Base-by-base conservation (phyloP, 164 flowering plant genomes). In the Vitis rupestris region DNA sequence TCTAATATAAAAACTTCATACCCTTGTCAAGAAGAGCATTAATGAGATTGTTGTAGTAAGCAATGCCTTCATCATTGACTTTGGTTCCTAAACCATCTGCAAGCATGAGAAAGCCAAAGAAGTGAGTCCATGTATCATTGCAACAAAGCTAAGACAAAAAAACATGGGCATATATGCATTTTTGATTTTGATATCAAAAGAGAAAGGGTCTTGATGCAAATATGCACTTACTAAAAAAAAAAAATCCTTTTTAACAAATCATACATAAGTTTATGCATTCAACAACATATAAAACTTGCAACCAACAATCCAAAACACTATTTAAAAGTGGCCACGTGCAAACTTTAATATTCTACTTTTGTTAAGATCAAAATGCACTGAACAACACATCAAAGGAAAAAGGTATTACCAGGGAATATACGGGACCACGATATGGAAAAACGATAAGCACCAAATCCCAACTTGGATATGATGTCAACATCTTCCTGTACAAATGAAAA, bases 401-500 rank as follows among this genome's bases (percentile, higher is more conserved):
- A 27, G 58, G 50, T 12, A 59, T 61, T 75, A 93, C 98, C 97
- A 59, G 96, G 96, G 77, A 81, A 92, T 54, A 94, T 92, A 13
- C 97, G 98, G 65, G 97, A 79, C 97, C 98, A 94, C 51, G 98
- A 89, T 74, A 94, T 88, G 50, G 98, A 94, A 75, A 94, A 92
- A 59, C 98, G 90, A 66, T 92, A 92, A 48, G 93, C 94, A 59
- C 74, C 79, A 83, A 94, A 94, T 51, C 98, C 98, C 86, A 94
- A 67, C 79, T 84, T 84, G 27, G 93, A 79, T 54, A 94, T 85
- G 70, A 94, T 87, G 48, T 88, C 89, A 56, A 92, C 77, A 78
- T 94, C 97, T 80, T 94, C 98, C 98, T 94, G 88, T 56, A 67
- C 1, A 70, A 64, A n/a, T n/a, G 44, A 37, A 57, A 23, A 76